These are phyloP conservation scores for Entrophospora sp. DNA, from an alignment of 192 early-diverging fungal genomes.

Conservation along the genomic window DNA sequence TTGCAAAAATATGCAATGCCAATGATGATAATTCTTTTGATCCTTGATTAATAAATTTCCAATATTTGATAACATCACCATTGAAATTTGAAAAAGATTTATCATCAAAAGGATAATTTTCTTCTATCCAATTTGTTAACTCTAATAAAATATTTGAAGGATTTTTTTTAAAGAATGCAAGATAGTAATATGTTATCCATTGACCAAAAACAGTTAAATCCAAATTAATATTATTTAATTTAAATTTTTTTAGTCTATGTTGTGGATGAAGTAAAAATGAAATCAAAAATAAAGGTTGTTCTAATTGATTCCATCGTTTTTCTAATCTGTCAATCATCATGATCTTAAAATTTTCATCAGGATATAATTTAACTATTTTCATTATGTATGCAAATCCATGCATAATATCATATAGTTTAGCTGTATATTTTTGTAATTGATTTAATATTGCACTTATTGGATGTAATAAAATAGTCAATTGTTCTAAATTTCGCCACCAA, in stretches of 20 bases:
- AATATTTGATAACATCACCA: background rate
- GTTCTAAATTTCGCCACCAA: too few relatives aligned
- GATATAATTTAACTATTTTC: background rate
- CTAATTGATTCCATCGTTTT: background rate
- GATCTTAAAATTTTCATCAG: background rate
- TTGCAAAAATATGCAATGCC: background rate
- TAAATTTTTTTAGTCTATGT: background rate
- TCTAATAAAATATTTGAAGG: slow-evolving; percentile 1
- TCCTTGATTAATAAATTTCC: background rate
- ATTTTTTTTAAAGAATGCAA: background rate
- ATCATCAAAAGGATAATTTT: slow-evolving; percentile 15
- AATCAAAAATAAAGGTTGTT: background rate
- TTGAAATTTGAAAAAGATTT: background rate
- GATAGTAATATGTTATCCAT: slow-evolving; percentile 16
- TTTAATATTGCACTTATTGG: background rate
- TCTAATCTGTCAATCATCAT: background rate
- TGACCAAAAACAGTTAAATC: background rate
- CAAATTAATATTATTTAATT: background rate
- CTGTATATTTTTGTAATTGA: background rate
- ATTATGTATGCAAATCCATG: background rate
- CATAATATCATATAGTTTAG: background rate
- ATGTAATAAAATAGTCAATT: too few relatives aligned
- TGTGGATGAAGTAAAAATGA: background rate
- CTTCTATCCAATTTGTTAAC: background rate
- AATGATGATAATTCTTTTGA: background rate